Percentiles rank a stretch among this genome's conserved stretches.
Evolutionary conservation across 2,329 filamentous ascomycete genomes (phyloP).

Genomic region (Geosmithia morbida): DNA sequence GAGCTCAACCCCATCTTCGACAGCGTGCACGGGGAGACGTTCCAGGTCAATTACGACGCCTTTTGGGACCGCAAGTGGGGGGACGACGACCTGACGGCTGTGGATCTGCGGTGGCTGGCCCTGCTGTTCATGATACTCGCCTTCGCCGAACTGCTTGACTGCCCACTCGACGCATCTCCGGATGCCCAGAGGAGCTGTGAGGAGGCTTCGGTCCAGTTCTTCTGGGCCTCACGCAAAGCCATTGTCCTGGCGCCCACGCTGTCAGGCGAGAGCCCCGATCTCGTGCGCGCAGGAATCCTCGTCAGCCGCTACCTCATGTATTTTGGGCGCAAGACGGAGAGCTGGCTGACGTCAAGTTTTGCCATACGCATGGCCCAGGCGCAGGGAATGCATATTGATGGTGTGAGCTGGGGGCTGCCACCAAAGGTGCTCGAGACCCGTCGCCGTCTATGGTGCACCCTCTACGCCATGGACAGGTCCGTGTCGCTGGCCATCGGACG

Average conservation of each 20-base stretch:
- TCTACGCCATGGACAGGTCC: slow-evolving; percentile 22
- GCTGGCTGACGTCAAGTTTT: slow-evolving; percentile 25
- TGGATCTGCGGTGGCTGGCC: slow-evolving; percentile 25
- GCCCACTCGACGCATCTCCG: slow-evolving; percentile 12
- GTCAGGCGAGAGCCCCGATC: slow-evolving; percentile 22
- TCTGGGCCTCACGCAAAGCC: slow-evolving; percentile 21
- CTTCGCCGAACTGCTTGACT: slow-evolving; percentile 20
- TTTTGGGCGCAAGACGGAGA: slow-evolving; percentile 19
- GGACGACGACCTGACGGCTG: slow-evolving; percentile 20
- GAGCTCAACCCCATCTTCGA: slow-evolving; percentile 22
- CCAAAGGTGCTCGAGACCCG: slow-evolving; percentile 20
- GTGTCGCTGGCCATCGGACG: slow-evolving; percentile 23
- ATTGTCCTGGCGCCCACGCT: slow-evolving; percentile 26
- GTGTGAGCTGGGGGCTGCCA: slow-evolving; percentile 20
- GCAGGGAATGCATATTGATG: slow-evolving; percentile 26
- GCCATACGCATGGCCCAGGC: slow-evolving; percentile 26
- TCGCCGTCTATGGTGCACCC: slow-evolving; percentile 21
- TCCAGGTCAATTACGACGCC: slow-evolving; percentile 17
- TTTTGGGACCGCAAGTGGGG: slow-evolving; percentile 24
- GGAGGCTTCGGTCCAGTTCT: slow-evolving; percentile 23
- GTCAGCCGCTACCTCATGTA: slow-evolving; percentile 24
- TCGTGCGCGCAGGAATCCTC: slow-evolving; percentile 22
- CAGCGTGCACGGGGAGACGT: slow-evolving; percentile 17
- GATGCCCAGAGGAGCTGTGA: slow-evolving; percentile 19
- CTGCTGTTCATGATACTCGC: slow-evolving; percentile 24